Evolutionary conservation across 257 asterid species (phyloP).

Genomic region (Gardenia jasminoides): DNA sequence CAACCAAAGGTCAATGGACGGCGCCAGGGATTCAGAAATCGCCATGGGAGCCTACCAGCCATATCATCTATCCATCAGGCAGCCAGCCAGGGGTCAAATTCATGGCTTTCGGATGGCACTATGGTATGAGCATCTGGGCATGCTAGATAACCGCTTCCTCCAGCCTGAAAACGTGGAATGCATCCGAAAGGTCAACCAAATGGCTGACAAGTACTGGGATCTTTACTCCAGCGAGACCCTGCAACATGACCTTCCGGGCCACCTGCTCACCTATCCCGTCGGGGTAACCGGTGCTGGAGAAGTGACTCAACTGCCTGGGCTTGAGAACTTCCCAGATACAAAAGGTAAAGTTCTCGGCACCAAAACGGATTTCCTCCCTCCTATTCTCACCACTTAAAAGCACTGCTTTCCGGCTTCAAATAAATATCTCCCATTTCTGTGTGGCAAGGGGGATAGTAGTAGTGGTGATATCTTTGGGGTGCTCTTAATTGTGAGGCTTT

Average conservation of each 20-base stretch:
- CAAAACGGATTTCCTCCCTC: slow-evolving; percentile 33
- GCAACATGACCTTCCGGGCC: slow-evolving; percentile 56
- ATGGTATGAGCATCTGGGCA: slow-evolving; percentile 68
- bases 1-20: slow-evolving; percentile 78
- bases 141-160: slow-evolving; percentile 43
- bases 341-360: slow-evolving; percentile 57
- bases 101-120: slow-evolving; percentile 73
- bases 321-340: slow-evolving; percentile 53
- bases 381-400: slow-evolving; percentile 55
- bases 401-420: background rate
- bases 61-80: slow-evolving; percentile 38
- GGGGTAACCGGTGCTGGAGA: slow-evolving; percentile 46
- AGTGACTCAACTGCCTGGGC: slow-evolving; percentile 50
- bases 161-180: slow-evolving; percentile 53
- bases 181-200: slow-evolving; percentile 43
- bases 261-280: slow-evolving; percentile 55
- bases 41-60: slow-evolving; percentile 88
- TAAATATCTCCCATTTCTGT: background rate
- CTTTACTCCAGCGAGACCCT: slow-evolving; percentile 31
- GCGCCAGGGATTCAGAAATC: slow-evolving; percentile 69
- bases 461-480: background rate
- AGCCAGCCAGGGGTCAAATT: slow-evolving; percentile 63
- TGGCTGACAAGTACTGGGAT: slow-evolving; percentile 51
- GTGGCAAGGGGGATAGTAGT: background rate
- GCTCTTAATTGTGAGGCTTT: background rate